These are phyloP conservation scores for Amphirosellinia nigrospora DNA, from an alignment of 495 filamentous ascomycete species.

Conservation along the genomic window DNA sequence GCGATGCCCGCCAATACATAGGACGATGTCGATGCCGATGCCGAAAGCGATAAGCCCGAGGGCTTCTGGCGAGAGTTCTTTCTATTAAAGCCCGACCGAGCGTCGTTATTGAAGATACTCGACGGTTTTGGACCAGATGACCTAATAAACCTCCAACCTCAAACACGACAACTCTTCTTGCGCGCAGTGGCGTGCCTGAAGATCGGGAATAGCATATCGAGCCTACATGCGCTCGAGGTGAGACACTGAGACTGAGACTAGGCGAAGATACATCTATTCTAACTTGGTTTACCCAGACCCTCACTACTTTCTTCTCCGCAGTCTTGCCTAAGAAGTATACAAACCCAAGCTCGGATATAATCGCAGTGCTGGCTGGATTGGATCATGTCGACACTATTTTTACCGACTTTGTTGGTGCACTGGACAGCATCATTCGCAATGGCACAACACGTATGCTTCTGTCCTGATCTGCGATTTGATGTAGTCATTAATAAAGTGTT, in stretches of 20 bases:
- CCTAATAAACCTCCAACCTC: slow-evolving; percentile 71
- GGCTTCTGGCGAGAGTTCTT: slow-evolving; percentile 99
- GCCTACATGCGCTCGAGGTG: slow-evolving; percentile 90
- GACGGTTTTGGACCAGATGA: slow-evolving; percentile 73
- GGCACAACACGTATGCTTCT: slow-evolving; percentile 68
- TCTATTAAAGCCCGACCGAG: slow-evolving; percentile 77
- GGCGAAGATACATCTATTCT: slow-evolving; percentile 22
- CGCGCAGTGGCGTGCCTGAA: slow-evolving; percentile 73
- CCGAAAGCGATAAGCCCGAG: slow-evolving; percentile 68
- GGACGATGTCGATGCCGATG: slow-evolving; percentile 66
- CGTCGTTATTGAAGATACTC: slow-evolving; percentile 69
- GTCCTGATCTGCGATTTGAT: background rate
- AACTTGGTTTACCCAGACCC: slow-evolving; percentile 64
- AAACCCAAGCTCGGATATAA: slow-evolving; percentile 94
- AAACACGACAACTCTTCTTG: slow-evolving; percentile 80
- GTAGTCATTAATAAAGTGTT: background rate
- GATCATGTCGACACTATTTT: slow-evolving; percentile 86
- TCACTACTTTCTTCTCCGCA: slow-evolving; percentile 83
- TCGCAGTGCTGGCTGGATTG: slow-evolving; percentile 84
- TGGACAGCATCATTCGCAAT: slow-evolving; percentile 83
- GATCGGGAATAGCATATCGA: slow-evolving; percentile 63
- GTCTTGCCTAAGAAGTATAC: slow-evolving; percentile 90
- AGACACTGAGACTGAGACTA: slow-evolving; percentile 42
- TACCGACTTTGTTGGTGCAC: slow-evolving; percentile 81
- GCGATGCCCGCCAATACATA: slow-evolving; percentile 24